These are phyloP conservation scores for Linnemannia elongata DNA, from an alignment of 192 early-diverging fungal genomes.

Conservation along the genomic window DNA sequence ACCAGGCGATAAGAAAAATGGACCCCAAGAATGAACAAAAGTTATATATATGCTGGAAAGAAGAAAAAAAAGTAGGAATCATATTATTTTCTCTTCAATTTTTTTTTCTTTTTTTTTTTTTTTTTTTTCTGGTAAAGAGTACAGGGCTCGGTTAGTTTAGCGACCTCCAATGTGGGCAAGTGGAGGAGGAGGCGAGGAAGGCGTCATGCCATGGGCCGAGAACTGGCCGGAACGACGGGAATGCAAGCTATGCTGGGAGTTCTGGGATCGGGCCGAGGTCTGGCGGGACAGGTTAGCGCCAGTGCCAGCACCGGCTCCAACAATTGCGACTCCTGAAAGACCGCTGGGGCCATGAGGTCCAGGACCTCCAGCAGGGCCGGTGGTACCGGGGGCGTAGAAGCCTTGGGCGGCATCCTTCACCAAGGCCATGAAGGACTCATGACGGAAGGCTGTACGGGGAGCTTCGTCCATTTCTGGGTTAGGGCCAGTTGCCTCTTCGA, in stretches of 20 bases:
- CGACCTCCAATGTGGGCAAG: slow-evolving; percentile 44
- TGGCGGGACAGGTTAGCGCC: slow-evolving; percentile 34
- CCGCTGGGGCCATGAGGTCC: slow-evolving; percentile 12
- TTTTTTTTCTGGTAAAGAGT: background rate
- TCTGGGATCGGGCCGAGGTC: slow-evolving; percentile 37
- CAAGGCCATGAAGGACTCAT: slow-evolving; percentile 54
- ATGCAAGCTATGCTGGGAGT: slow-evolving; percentile 28
- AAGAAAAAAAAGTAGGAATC: background rate
- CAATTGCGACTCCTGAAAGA: background rate
- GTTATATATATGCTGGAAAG: background rate
- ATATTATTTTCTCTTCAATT: slow-evolving; percentile 1
- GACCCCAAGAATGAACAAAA: too few relatives aligned
- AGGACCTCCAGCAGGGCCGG: background rate
- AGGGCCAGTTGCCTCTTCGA: background rate
- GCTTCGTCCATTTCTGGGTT: slow-evolving; percentile 43
- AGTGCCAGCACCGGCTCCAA: slow-evolving; percentile 44
- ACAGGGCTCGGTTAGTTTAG: background rate
- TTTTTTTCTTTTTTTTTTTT: background rate
- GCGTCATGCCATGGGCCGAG: slow-evolving; percentile 16
- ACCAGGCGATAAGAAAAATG: too few relatives aligned
- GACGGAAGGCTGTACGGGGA: slow-evolving; percentile 51
- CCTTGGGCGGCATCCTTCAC: slow-evolving; percentile 55
- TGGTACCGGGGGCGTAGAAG: slow-evolving; percentile 54
- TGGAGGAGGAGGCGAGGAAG: slow-evolving; percentile 33
- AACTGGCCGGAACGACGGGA: slow-evolving; percentile 38